phyloP scores from a whole-genome alignment of 2,329 filamentous ascomycete species.

The Fusarium duplospermum region DNA sequence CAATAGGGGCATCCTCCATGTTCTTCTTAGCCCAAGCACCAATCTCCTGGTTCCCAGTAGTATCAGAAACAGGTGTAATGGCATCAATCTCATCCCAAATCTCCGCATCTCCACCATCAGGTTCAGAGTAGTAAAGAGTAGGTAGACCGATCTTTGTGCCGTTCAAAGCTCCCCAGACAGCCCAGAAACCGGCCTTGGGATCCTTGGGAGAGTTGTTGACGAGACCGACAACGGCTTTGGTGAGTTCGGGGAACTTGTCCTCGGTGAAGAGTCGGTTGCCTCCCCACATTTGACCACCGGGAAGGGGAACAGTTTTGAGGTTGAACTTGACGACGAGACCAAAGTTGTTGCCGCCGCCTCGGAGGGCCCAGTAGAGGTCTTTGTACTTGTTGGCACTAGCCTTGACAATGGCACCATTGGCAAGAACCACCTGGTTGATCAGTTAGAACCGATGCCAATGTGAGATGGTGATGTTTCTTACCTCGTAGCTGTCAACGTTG shows the following conservation, averaged over 20 bases:
- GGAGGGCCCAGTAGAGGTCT: slow-evolving; percentile 58
- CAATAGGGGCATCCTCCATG: slow-evolving; percentile 7
- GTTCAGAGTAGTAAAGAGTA: slow-evolving; percentile 52
- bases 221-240: slow-evolving; percentile 47
- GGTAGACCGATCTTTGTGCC: slow-evolving; percentile 21
- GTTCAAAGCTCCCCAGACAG: background rate
- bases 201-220: slow-evolving; percentile 14
- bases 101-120: slow-evolving; percentile 47
- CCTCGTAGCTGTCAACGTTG: slow-evolving; percentile 49
- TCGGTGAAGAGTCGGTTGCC: slow-evolving; percentile 45
- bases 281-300: slow-evolving; percentile 36
- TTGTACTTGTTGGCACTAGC: slow-evolving; percentile 38
- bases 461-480: background rate
- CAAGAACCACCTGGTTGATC: slow-evolving; percentile 11
- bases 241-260: slow-evolving; percentile 43
- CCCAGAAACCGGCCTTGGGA: slow-evolving; percentile 23
- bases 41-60: background rate
- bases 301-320: slow-evolving; percentile 15
- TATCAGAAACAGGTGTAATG: slow-evolving; percentile 37
- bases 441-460: background rate
- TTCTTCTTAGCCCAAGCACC: slow-evolving; percentile 1
- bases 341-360: slow-evolving; percentile 51
- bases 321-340: slow-evolving; percentile 30
- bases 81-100: slow-evolving; percentile 52
- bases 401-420: slow-evolving; percentile 19